Percentiles rank a stretch among this genome's conserved stretches.
These are phyloP conservation scores for Breynia disticha DNA, from an alignment of 441 rosid genomes.

Conservation along the genomic window DNA sequence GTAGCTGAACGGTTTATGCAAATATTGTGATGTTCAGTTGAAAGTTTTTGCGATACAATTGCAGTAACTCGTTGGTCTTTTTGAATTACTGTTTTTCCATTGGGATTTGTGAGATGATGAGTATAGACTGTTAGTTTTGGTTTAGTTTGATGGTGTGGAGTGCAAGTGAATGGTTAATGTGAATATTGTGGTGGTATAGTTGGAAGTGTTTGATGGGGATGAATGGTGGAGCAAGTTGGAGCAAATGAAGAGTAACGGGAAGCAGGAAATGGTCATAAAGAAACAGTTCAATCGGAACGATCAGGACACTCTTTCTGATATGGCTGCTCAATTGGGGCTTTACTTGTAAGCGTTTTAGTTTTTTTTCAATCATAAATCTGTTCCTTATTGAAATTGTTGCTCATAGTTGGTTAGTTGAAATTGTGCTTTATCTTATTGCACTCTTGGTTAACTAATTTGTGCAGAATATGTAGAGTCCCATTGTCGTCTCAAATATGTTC, in stretches of 20 bases:
- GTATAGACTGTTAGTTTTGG: not conserved
- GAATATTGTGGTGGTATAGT: conserved; percentile 24
- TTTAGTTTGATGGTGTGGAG: not conserved
- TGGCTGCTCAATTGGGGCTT: conserved; percentile 67
- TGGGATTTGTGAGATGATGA: not conserved
- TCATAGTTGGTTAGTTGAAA: no score
- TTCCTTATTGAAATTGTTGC: not conserved
- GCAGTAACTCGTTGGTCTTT: not conserved
- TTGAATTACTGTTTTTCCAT: not conserved
- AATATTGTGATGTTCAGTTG: not conserved
- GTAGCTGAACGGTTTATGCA: not conserved
- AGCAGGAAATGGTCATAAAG: conserved; percentile 62
- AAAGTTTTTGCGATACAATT: no score
- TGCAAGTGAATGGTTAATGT: not conserved
- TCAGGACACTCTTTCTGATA: conserved; percentile 56
- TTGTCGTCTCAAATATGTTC: no score
- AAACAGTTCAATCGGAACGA: conserved; percentile 56
- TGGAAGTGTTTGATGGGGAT: conserved; percentile 70
- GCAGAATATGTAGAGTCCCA: no score
- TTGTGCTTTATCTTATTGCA: no score
- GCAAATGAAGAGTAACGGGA: conserved; percentile 49
- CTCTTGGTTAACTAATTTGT: no score
- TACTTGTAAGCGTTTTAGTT: conserved; percentile 56
- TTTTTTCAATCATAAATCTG: not conserved
- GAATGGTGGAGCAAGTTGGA: conserved; percentile 80